phyloP scores from a whole-genome alignment of 169 alveolate species.

The Eimeria sp. region DNA sequence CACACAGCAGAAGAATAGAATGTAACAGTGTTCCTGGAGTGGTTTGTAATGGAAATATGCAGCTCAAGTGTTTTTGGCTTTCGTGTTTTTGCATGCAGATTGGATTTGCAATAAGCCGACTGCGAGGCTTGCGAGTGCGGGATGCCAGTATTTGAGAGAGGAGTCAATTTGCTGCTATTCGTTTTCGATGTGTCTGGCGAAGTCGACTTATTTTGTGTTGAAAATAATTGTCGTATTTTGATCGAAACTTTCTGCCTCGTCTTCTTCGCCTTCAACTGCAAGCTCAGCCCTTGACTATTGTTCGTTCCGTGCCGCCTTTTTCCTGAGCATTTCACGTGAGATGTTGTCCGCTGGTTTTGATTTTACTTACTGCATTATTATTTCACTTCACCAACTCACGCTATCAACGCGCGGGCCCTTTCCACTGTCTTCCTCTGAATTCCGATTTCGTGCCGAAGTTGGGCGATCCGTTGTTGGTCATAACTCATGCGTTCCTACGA shows the following conservation, averaged over 20 bases:
- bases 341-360: not conserved
- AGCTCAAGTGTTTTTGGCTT: not conserved
- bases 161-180: not conserved
- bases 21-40: not conserved
- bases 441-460: constrained; percentile 58
- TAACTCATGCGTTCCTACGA: constrained; percentile 73
- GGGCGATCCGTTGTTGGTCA: constrained; percentile 80
- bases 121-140: constrained; percentile 55
- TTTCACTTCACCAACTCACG: not conserved
- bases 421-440: constrained; percentile 70
- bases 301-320: constrained; percentile 40
- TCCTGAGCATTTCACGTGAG: not conserved
- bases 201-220: not conserved
- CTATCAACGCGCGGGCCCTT: constrained; percentile 57
- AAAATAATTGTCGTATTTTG: not conserved
- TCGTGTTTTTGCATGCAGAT: constrained; percentile 29
- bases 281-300: not conserved
- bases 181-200: no score
- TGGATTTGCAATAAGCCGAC: constrained; percentile 74
- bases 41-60: not conserved
- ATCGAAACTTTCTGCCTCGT: no score
- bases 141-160: not conserved
- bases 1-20: no score
- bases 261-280: not conserved
- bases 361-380: not conserved